phyloP scores from a whole-genome alignment of 2,329 filamentous ascomycete genomes.

The Annulohypoxylon truncatum region DNA sequence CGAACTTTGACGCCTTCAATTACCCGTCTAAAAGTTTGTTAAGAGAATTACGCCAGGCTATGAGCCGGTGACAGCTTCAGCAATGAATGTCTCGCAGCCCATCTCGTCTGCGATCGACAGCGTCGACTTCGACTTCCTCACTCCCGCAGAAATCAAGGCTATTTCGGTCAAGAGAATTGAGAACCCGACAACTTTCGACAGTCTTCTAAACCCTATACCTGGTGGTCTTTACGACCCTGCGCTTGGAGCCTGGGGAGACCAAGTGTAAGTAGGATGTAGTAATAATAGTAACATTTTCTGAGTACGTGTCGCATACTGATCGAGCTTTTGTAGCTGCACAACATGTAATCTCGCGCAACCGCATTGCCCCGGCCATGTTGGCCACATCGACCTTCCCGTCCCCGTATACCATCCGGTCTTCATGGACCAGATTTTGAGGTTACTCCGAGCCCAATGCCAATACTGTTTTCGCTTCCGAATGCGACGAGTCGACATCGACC shows the following conservation, averaged over 20 bases:
- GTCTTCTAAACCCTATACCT: slow-evolving; percentile 85
- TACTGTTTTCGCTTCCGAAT: slow-evolving; percentile 92
- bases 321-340: slow-evolving; percentile 72
- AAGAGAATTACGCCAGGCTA: slow-evolving; percentile 14
- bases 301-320: slow-evolving; percentile 28
- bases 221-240: slow-evolving; percentile 94
- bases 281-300: neutral
- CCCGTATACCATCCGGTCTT: slow-evolving; percentile 97
- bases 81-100: slow-evolving; percentile 82
- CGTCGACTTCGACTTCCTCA: slow-evolving; percentile 90
- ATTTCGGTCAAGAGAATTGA: slow-evolving; percentile 95
- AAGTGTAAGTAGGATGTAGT: slow-evolving; percentile 68
- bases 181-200: slow-evolving; percentile 94
- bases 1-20: neutral
- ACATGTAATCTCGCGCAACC: slow-evolving; percentile 89
- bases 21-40: neutral
- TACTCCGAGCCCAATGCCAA: slow-evolving; percentile 87
- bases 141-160: slow-evolving; percentile 82
- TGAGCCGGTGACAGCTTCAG: slow-evolving; percentile 33
- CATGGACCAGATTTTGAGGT: slow-evolving; percentile 87
- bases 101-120: slow-evolving; percentile 84
- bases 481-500: slow-evolving; percentile 78
- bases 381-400: slow-evolving; percentile 93
- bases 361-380: slow-evolving; percentile 90
- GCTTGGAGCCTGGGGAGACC: slow-evolving; percentile 88